phyloP scores from a whole-genome alignment of 768 basidiomycete genomes.

The Lentinula boryana region DNA sequence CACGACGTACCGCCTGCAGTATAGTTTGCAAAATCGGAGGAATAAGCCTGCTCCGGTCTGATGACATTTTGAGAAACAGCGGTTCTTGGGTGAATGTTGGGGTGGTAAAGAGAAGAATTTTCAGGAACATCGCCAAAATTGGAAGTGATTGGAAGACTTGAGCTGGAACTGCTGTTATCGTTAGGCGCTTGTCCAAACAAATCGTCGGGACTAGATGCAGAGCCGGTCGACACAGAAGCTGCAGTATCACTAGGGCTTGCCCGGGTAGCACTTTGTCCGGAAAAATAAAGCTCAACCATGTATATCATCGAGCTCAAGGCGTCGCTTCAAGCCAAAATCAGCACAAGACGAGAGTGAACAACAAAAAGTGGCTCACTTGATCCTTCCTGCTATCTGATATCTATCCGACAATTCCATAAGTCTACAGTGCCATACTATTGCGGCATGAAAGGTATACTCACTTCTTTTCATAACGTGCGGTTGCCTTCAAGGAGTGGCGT shows the following conservation, averaged over 20 bases:
- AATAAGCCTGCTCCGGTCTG: not conserved
- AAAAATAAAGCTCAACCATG: conserved; percentile 1
- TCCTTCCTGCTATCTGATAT: conserved; percentile 1
- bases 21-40: not conserved
- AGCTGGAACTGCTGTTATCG: not conserved
- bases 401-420: not conserved
- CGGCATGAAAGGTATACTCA: not conserved
- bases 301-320: not conserved
- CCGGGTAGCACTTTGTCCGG: not conserved
- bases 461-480: not conserved
- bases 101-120: not conserved
- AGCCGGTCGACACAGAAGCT: not conserved
- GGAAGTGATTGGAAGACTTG: not conserved
- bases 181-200: not conserved
- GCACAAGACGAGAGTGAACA: not conserved
- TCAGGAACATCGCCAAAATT: not conserved
- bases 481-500: not conserved
- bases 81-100: not conserved
- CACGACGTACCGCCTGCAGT: not conserved
- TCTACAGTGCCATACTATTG: not conserved
- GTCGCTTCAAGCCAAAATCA: not conserved
- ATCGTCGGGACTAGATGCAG: not conserved
- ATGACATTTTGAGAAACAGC: not conserved
- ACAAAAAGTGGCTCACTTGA: not conserved
- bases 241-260: not conserved